Base-by-base conservation (phyloP, 2,329 filamentous ascomycete species). In the Aspergillus novofumigatus region DNA sequence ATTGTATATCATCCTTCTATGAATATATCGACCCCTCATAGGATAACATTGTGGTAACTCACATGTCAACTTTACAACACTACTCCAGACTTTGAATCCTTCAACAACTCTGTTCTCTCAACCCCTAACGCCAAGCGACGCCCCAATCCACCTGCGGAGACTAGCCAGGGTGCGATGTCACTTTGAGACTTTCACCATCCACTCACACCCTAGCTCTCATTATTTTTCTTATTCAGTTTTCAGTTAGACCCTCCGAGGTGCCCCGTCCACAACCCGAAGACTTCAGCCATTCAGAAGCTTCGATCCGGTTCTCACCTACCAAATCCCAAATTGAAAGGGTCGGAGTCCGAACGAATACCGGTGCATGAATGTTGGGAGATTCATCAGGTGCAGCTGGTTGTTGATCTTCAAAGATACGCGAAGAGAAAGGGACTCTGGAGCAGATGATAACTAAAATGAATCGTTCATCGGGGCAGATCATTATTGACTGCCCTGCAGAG, bases 181-280 rank as follows among this genome's bases (percentile, higher is more conserved):
- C 56, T 23, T 20, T 55, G 32, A 42, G 52, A 54, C 48, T 57
- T 54, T 25, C 47, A 49, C 45, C 51, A 32, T 53, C 44, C 29
- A 21, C 29, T 38, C 32, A 38, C 32, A 32, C 29, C 10, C 11
- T 2, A 6, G 4, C 20, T 5, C 49, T 44, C 20, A 50, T 45
- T 41, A 44, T n/a, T 26, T 23, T 17, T 26, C 11, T n/a, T 49
- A 17, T 49, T 51, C 28, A 55, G 25, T 21, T 8, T 17, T 42
- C 23, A 38, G 32, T 17, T 38, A 38, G 32, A 17, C 5, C 2
- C 32, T 6, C 32, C 32, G 14, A 38, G 5, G 32, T n/a, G n/a
- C 3, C 32, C 45, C 52, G 21, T 29, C 25, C 8, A 26, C 5
- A 38, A 7, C 1, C 14, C 32, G 14, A 38, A 5, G 14, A 17